Evolutionary conservation across 2,329 filamentous ascomycete genomes (phyloP), one percentile per base, ranked within the genome.

Genomic region (Trichoderma lentiforme): DNA sequence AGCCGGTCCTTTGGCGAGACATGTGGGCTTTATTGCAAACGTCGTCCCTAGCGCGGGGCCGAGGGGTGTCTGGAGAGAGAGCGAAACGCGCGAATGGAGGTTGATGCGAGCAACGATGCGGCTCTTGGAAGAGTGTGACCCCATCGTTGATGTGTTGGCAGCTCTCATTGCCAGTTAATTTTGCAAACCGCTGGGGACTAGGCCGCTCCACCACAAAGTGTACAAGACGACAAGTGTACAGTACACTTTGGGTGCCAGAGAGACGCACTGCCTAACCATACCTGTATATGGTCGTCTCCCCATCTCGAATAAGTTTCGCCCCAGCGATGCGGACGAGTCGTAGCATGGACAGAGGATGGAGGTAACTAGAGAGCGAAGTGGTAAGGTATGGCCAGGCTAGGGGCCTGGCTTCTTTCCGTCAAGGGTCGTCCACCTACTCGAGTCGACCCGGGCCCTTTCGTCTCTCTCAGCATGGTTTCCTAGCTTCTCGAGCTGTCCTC

Each of bases 71-170:
- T 79, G 80, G 81, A 83, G 79, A 80, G 77, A 80, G 77, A 79
- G 71, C 61, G 74, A 76, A 75, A 79, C 73, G 75, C 77, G 77
- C 76, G 78, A 80, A 80, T 80, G 74, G 79, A 80, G 76, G 78
- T 76, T 88, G 85, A 88, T 86, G 86, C 87, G 88, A 84, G 86
- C 86, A 81, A 82, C 85, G 84, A 89, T 91, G 88, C 88, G 89
- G 89, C 89, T 90, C 88, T 90, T 86, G 74, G 78, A 76, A 87
- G 83, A 87, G 87, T 89, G 88, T 88, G 88, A 89, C 88, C 71
- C 88, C 88, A 89, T 89, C 84, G 86, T 70, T 93, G 93, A 94
- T 97, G 94, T 92, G 93, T 87, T 97, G 94, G 93, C 93, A 91
- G 91, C 86, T 86, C 87, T 91, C 87, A 87, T 90, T 88, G 88